Percentiles rank a stretch among this genome's conserved stretches.
Evolutionary conservation across 306 rosid genomes (phyloP).

Genomic region (Coriaria nepalensis): DNA sequence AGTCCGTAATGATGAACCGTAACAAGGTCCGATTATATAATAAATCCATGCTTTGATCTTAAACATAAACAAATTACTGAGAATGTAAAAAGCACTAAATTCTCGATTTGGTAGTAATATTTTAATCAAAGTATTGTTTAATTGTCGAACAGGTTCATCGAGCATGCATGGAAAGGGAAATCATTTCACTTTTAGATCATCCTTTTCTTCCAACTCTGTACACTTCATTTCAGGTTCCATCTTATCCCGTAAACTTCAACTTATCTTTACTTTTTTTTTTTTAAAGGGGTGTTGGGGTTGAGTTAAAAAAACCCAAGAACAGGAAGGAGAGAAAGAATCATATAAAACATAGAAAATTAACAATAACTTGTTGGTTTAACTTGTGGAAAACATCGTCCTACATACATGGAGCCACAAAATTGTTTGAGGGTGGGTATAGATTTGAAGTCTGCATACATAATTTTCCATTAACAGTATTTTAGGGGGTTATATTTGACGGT

Average conservation of each 20-base stretch:
- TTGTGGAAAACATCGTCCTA: too few species aligned
- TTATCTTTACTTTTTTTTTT: slow-evolving; percentile 1
- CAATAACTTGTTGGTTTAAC: too few species aligned
- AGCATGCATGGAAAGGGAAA: slow-evolving; percentile 82
- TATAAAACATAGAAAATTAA: too few species aligned
- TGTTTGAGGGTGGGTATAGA: too few species aligned
- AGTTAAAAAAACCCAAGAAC: too few species aligned
- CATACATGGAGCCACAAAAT: too few species aligned
- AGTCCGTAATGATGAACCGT: slow-evolving; percentile 67
- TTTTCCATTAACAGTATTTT: too few species aligned
- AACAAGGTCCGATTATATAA: slow-evolving; percentile 57
- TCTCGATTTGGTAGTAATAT: not conserved
- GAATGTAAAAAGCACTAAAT: not conserved
- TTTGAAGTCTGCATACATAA: too few species aligned
- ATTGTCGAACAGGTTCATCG: slow-evolving; percentile 71
- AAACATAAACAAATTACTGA: not conserved
- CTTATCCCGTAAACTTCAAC: not conserved
- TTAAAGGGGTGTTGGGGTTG: too few species aligned
- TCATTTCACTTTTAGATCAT: slow-evolving; percentile 85
- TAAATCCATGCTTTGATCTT: slow-evolving; percentile 2
- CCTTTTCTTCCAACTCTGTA: slow-evolving; percentile 92
- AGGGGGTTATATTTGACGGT: too few species aligned
- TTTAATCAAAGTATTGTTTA: slow-evolving; percentile 14
- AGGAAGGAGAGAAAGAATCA: too few species aligned
- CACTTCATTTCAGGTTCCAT: slow-evolving; percentile 75